These are phyloP conservation scores for Phytopythium vexans DNA, from an alignment of 352 stramenopile genomes.

Conservation along the genomic window DNA sequence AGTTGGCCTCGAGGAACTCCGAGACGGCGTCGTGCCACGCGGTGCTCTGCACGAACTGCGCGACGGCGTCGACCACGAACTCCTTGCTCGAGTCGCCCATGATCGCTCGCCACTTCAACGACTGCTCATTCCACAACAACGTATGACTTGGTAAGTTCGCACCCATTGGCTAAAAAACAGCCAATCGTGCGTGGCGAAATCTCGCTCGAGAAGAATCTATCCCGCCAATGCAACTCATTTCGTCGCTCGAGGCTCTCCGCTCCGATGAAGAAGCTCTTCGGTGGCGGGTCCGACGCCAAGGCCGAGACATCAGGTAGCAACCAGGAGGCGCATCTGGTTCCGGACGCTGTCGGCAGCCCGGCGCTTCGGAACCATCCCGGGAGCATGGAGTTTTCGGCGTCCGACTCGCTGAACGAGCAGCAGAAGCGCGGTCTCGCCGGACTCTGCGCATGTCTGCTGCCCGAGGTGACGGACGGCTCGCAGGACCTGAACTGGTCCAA, in stretches of 20 bases:
- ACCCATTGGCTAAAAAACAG: no score
- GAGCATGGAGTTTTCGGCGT: slow-evolving; percentile 5
- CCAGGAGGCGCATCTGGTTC: slow-evolving; percentile 1
- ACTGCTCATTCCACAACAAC: no score
- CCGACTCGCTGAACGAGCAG: slow-evolving; percentile 34
- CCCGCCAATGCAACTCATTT: no score
- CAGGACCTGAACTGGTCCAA: slow-evolving; percentile 51
- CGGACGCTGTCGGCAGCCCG: background rate
- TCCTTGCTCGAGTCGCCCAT: slow-evolving; percentile 35
- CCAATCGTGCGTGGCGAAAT: no score
- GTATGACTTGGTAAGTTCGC: no score
- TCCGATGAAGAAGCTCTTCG: slow-evolving; percentile 32
- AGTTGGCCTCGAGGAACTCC: slow-evolving; percentile 58
- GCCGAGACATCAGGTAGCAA: slow-evolving; percentile 5
- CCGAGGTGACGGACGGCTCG: slow-evolving; percentile 65
- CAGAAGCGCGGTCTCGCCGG: slow-evolving; percentile 72
- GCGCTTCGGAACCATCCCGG: background rate
- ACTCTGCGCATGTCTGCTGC: slow-evolving; percentile 65
- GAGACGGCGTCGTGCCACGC: slow-evolving; percentile 47
- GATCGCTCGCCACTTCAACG: no score
- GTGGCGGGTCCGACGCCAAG: background rate
- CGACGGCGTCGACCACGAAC: slow-evolving; percentile 72
- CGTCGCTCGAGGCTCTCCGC: background rate
- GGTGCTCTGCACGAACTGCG: slow-evolving; percentile 61
- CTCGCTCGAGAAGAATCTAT: no score